Base-by-base conservation (phyloP, 164 flowering plant genomes). In the Magnolia sinica region DNA sequence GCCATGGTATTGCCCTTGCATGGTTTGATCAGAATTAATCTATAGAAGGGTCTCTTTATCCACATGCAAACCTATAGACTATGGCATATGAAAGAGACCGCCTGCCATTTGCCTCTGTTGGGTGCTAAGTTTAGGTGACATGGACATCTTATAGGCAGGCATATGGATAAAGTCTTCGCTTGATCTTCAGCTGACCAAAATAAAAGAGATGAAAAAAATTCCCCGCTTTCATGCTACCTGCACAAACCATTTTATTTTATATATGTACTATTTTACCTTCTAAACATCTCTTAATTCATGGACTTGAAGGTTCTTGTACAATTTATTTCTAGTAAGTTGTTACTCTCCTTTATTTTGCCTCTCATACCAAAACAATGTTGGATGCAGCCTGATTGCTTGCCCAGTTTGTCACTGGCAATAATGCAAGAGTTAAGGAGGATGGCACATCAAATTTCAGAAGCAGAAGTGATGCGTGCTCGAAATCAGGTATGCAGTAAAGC, bases 391-490 rank as follows among this genome's bases (percentile, higher is more conserved):
- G 80, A 78, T 20, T 22, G 73, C 61, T 69, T 78, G 45, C 76
- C 61, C 49, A 76, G 68, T 68, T 74, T 78, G 70, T 78, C 77
- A 22, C 64, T 68, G 45, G 73, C 76, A 67, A 73, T 78, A 69
- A 69, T 78, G 80, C 59, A 78, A 58, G 76, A 74, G 58, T 50
- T 78, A 22, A 68, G 73, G 50, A 78, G 80, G 69, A 27, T 78
- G 63, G 76, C 76, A 3, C 9, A 74, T 18, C 37, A 78, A 29
- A 59, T 78, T 74, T 78, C 80, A 73, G 76, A 74, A 45, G 73
- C 16, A 37, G 80, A 78, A 61, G 80, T 78, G 18, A 50, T 74
- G 63, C 72, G 80, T 20, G 80, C 80, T 68, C 76, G 73, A 68
- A 78, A 78, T 78, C 80, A 78, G 76, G 80, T 74, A 59, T 59